A percentile compares a stretch with the other conserved stretches of the same genome.
These are phyloP conservation scores for Sporothrix sp. DNA, from an alignment of 2,329 filamentous ascomycete genomes.

Conservation along the genomic window DNA sequence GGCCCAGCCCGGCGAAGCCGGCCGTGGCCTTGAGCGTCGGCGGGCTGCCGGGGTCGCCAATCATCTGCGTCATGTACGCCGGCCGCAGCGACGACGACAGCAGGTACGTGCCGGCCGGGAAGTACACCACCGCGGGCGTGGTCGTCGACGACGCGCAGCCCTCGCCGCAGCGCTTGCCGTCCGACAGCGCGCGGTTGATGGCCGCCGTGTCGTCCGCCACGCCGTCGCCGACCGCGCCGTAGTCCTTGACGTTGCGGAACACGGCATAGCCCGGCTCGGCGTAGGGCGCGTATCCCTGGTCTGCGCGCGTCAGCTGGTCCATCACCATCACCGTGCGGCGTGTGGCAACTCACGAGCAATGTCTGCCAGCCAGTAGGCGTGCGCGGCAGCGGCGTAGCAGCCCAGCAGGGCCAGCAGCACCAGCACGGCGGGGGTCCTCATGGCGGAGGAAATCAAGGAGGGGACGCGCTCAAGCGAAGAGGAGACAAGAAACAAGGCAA, in stretches of 20 bases:
- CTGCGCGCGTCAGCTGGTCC: slow-evolving; percentile 16
- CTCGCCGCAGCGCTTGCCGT: slow-evolving; percentile 17
- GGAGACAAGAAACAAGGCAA: background rate
- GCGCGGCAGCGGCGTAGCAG: slow-evolving; percentile 21
- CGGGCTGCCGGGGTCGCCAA: slow-evolving; percentile 15
- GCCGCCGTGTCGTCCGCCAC: slow-evolving; percentile 62
- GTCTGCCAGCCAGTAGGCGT: slow-evolving; percentile 26
- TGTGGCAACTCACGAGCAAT: slow-evolving; percentile 21
- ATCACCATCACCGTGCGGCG: background rate
- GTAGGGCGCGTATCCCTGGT: slow-evolving; percentile 36
- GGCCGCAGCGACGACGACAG: slow-evolving; percentile 14
- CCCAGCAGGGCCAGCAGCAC: slow-evolving; percentile 22
- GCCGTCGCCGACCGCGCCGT: slow-evolving; percentile 39
- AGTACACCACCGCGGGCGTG: slow-evolving; percentile 18
- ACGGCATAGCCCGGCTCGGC: slow-evolving; percentile 32
- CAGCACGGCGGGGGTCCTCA: slow-evolving; percentile 21
- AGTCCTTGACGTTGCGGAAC: slow-evolving; percentile 40
- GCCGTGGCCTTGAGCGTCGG: slow-evolving; percentile 12
- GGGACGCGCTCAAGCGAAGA: no score
- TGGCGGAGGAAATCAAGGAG: no score
- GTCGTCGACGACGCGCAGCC: slow-evolving; percentile 14
- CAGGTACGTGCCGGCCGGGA: slow-evolving; percentile 18
- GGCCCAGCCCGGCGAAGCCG: slow-evolving; percentile 5
- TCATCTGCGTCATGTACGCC: slow-evolving; percentile 17
- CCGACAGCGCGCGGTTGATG: slow-evolving; percentile 56